Percentiles rank a stretch among this genome's conserved stretches.
These are phyloP conservation scores for Pseudoneurospora amorphoporcata DNA, from an alignment of 495 filamentous ascomycete genomes.

Conservation along the genomic window DNA sequence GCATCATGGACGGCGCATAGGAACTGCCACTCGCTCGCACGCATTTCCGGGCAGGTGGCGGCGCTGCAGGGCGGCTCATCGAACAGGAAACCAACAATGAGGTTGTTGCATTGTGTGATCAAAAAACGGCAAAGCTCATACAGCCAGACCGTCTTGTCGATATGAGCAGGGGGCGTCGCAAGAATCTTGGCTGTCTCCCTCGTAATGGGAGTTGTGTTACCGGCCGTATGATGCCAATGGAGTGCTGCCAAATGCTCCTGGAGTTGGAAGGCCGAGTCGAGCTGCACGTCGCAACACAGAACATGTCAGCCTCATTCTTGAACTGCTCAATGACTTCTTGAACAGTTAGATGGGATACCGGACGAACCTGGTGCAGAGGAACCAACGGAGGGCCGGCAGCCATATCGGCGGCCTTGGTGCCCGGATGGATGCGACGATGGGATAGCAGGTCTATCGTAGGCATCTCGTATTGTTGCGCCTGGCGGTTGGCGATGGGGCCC, in stretches of 20 bases:
- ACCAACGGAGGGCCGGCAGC: conserved; percentile 80
- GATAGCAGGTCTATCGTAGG: conserved; percentile 43
- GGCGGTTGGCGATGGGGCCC: conserved; percentile 40
- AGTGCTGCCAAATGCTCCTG: conserved; percentile 95
- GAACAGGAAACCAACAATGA: conserved; percentile 85
- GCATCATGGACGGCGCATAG: conserved; percentile 94
- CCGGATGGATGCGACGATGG: conserved; percentile 78
- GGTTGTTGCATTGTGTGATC: conserved; percentile 80
- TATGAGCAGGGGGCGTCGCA: conserved; percentile 64
- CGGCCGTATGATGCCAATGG: conserved; percentile 65
- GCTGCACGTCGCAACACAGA: conserved; percentile 30
- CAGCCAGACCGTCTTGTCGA: conserved; percentile 84
- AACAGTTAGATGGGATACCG: background rate
- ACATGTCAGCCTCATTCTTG: conserved; percentile 2
- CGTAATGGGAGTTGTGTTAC: conserved; percentile 56
- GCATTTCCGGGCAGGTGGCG: conserved; percentile 91
- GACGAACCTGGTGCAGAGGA: conserved; percentile 65
- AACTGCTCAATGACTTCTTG: background rate
- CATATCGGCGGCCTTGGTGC: conserved; percentile 85
- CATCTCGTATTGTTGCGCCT: conserved; percentile 51
- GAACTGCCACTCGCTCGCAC: conserved; percentile 97
- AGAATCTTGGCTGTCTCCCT: conserved; percentile 61
- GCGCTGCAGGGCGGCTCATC: conserved; percentile 81
- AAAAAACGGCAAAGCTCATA: conserved; percentile 96
- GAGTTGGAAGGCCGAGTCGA: conserved; percentile 95